Evolutionary conservation across 192 early-diverging fungal species (phyloP).

Genomic region (Gonapodya sp.): DNA sequence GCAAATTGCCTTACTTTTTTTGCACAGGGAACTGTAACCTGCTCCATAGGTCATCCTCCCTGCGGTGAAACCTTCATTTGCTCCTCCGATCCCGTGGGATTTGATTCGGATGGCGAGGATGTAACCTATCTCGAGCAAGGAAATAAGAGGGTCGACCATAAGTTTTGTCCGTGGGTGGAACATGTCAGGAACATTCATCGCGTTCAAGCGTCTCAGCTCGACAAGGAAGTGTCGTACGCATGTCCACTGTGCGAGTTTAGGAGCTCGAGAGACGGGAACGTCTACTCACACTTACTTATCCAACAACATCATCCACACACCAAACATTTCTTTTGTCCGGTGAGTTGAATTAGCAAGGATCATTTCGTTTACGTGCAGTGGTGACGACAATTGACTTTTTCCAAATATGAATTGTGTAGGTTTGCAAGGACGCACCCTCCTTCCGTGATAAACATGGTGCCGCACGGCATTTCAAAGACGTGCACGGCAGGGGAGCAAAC

Average conservation of each 20-base stretch:
- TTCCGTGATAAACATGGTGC: neutral
- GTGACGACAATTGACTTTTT: neutral
- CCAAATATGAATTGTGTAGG: too few species aligned
- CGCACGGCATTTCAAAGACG: neutral
- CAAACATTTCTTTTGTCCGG: neutral
- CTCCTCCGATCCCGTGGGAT: neutral
- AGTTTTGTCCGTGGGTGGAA: neutral
- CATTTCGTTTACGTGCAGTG: too few species aligned
- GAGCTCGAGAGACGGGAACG: neutral
- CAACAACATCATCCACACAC: neutral
- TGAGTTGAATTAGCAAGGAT: neutral
- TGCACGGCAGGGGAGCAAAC: neutral
- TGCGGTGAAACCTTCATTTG: neutral
- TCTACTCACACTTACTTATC: neutral
- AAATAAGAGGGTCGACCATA: neutral
- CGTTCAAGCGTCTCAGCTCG: neutral
- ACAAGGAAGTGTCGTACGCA: neutral
- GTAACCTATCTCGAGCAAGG: neutral
- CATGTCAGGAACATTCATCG: neutral
- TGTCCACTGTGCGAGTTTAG: neutral
- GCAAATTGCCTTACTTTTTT: too few species aligned
- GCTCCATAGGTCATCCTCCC: neutral
- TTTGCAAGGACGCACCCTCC: neutral
- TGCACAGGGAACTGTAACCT: neutral
- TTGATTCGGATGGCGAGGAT: neutral